Evolutionary conservation across 2,329 filamentous ascomycete species (phyloP).

Genomic region (Nannizziopsis barbatae): DNA sequence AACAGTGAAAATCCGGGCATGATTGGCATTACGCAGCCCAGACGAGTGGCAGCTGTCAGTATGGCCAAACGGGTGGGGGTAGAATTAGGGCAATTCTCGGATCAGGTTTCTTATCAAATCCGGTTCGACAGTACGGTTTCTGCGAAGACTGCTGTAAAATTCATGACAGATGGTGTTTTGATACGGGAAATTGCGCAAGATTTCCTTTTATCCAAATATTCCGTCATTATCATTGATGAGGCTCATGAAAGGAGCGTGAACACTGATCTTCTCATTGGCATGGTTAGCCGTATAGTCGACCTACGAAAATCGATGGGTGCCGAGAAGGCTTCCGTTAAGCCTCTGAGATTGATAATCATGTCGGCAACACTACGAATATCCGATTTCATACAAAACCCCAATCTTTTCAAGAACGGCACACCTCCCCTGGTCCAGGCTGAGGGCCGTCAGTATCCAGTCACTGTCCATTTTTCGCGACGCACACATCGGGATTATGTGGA

Average conservation of each 20-base stretch:
- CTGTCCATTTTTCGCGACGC: slow-evolving; percentile 71
- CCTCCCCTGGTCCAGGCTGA: slow-evolving; percentile 83
- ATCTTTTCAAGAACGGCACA: slow-evolving; percentile 58
- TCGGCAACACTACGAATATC: slow-evolving; percentile 86
- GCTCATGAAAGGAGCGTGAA: slow-evolving; percentile 96
- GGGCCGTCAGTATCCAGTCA: slow-evolving; percentile 83
- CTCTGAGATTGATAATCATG: slow-evolving; percentile 94
- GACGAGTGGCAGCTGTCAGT: slow-evolving; percentile 88
- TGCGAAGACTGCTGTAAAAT: slow-evolving; percentile 80
- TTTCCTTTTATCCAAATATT: slow-evolving; percentile 79
- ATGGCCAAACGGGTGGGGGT: slow-evolving; percentile 87
- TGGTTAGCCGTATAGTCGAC: slow-evolving; percentile 86
- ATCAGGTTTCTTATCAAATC: slow-evolving; percentile 81
- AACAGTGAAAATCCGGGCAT: slow-evolving; percentile 73
- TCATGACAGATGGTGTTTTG: slow-evolving; percentile 97
- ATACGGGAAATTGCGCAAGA: slow-evolving; percentile 85
- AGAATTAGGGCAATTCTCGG: slow-evolving; percentile 67
- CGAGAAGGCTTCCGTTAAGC: slow-evolving; percentile 59
- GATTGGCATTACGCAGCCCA: slow-evolving; percentile 89
- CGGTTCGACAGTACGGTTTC: slow-evolving; percentile 80
- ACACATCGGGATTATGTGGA: slow-evolving; percentile 83
- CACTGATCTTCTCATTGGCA: slow-evolving; percentile 94
- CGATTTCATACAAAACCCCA: slow-evolving; percentile 75
- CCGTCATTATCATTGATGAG: slow-evolving; percentile 87
- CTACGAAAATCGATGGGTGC: slow-evolving; percentile 62